These are phyloP conservation scores for Strigomonas oncopelti DNA, from an alignment of 208 protist species.

Conservation along the genomic window DNA sequence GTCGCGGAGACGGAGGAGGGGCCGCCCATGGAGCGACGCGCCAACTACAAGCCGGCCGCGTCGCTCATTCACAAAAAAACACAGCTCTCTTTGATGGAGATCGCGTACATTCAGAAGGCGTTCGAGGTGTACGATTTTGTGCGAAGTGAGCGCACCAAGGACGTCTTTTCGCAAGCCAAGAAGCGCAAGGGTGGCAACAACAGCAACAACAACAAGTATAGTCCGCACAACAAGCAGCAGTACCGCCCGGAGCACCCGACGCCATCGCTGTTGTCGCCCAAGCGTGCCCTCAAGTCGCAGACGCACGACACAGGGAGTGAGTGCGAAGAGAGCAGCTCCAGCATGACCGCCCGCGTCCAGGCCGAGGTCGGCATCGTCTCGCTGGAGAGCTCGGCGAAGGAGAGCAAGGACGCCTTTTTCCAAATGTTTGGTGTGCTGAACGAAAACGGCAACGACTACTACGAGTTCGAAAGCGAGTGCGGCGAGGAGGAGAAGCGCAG, in stretches of 20 bases:
- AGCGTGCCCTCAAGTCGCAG: too few species aligned
- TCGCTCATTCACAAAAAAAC: background rate
- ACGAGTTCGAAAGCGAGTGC: background rate
- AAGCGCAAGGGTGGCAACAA: background rate
- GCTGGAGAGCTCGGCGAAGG: background rate
- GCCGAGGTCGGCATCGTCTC: background rate
- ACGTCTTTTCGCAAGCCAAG: background rate
- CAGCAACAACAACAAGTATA: background rate
- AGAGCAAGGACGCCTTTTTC: background rate
- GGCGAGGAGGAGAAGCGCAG: background rate
- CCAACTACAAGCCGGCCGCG: background rate
- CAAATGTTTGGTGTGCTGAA: background rate
- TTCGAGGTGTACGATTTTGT: slow-evolving; percentile 48
- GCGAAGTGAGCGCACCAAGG: background rate
- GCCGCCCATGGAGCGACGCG: too few species aligned
- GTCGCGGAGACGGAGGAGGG: too few species aligned
- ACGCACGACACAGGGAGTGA: background rate
- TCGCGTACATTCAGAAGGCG: slow-evolving; percentile 20
- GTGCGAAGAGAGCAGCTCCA: background rate
- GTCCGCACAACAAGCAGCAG: background rate
- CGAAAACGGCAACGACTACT: background rate
- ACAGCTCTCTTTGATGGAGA: background rate
- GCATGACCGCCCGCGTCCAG: background rate
- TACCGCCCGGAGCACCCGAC: background rate
- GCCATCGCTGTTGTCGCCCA: too few species aligned